A percentile compares a stretch with the other conserved stretches of the same genome.
Conservation (phyloP, 768 basidiomycete species). For the Hygrocybe punicea region DNA sequence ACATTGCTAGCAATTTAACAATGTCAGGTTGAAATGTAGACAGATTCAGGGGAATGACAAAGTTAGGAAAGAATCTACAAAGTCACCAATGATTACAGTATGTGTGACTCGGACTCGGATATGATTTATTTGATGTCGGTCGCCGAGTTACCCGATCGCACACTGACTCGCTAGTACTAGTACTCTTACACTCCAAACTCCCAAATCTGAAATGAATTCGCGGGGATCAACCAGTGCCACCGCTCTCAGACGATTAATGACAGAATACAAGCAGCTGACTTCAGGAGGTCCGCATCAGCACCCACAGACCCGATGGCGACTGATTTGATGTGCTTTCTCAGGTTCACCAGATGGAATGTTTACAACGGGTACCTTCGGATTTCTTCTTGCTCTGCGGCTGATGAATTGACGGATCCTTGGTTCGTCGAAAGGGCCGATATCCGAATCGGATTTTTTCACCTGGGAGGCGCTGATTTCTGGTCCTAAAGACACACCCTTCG, state of each 20-base stretch:
- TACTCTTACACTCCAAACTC: too few relatives aligned
- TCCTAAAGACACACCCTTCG: slow-evolving; percentile 92
- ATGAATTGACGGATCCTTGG: background rate
- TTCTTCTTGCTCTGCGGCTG: slow-evolving; percentile 3
- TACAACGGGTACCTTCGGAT: slow-evolving; percentile 62
- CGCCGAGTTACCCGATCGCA: background rate
- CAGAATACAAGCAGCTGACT: slow-evolving; percentile 85
- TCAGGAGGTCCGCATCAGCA: slow-evolving; percentile 54
- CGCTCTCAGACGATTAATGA: slow-evolving; percentile 85
- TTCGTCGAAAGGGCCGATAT: slow-evolving; percentile 65
- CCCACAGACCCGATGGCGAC: background rate
- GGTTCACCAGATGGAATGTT: slow-evolving; percentile 95
- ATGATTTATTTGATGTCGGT: background rate
- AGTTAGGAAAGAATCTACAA: too few relatives aligned
- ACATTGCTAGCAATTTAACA: too few relatives aligned
- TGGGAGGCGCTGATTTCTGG: slow-evolving; percentile 96
- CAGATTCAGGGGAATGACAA: too few relatives aligned
- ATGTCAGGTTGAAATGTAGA: too few relatives aligned
- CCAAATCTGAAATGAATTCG: slow-evolving; percentile 56
- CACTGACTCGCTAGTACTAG: too few relatives aligned
- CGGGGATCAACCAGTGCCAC: slow-evolving; percentile 59
- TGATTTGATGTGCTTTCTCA: slow-evolving; percentile 23
- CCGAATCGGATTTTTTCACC: slow-evolving; percentile 90
- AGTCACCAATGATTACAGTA: too few relatives aligned
- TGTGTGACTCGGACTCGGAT: too few relatives aligned